Percentiles rank a stretch among this genome's conserved stretches.
phyloP scores from a whole-genome alignment of 163 green algal genomes.

The Coccomyxa subellipsoidea region DNA sequence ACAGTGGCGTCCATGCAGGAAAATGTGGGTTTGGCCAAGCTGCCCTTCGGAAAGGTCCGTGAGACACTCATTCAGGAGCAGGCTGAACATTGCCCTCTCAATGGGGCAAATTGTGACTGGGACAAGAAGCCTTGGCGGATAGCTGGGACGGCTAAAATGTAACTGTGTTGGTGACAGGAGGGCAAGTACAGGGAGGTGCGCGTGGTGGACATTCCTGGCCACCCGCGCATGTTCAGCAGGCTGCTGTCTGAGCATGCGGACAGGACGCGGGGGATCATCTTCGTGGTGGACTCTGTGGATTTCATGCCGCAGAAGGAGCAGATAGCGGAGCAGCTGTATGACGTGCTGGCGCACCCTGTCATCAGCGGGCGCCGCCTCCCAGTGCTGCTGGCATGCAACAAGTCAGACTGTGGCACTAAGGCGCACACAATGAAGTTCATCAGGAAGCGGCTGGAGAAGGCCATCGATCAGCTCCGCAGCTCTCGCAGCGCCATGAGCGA shows the following conservation, averaged over 20 bases:
- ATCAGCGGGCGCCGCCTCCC: conserved; percentile 53
- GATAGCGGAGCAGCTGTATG: conserved; percentile 47
- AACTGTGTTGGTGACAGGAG: conserved; percentile 12
- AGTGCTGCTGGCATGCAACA: conserved; percentile 82
- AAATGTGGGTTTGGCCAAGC: conserved; percentile 44
- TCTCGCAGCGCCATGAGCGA: background rate
- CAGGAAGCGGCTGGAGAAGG: conserved; percentile 72
- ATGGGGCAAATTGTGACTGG: no score
- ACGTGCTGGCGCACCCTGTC: conserved; percentile 39
- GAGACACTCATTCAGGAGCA: no score
- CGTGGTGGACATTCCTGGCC: conserved; percentile 71
- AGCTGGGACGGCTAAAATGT: no score
- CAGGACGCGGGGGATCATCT: conserved; percentile 48
- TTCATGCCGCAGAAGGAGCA: conserved; percentile 58
- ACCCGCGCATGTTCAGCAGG: conserved; percentile 46
- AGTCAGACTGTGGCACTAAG: conserved; percentile 66
- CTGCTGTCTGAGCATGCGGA: conserved; percentile 31
- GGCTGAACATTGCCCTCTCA: no score
- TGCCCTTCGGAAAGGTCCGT: conserved; percentile 18
- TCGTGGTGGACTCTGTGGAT: conserved; percentile 66
- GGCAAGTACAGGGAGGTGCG: conserved; percentile 23
- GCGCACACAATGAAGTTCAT: conserved; percentile 79
- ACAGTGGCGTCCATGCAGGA: conserved; percentile 73
- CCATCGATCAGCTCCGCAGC: conserved; percentile 46
- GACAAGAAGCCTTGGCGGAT: no score